Evolutionary conservation across 2,329 filamentous ascomycete species (phyloP), one percentile per base, ranked within the genome.

Genomic region (Cordyceps pruinosa): DNA sequence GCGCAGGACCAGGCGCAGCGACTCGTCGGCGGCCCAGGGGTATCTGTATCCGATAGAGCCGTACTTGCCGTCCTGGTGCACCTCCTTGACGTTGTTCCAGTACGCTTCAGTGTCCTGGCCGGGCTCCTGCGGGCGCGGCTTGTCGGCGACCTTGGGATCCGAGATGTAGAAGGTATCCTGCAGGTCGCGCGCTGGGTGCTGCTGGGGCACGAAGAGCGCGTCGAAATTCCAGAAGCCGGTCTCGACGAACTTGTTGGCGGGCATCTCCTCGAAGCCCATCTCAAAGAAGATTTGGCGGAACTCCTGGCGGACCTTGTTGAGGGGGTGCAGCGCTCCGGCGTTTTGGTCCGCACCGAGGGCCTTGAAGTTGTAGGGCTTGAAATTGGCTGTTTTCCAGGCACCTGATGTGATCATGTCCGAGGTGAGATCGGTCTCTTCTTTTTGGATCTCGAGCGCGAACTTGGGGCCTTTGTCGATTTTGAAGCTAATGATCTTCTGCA

Each of bases 121-220:
- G 37, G 81, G 73, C 30, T 76, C 73, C 45, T 79, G 71, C 25
- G 78, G 76, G 58, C 80, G 78, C 25, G 88, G 87, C 65, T 76
- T 79, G 68, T 92, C 91, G 37, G 90, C 92, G 58, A 74, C 75
- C 59, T 84, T 79, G 46, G 94, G 94, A 68, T 99, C 92, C 41
- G 91, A 91, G 68, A 97, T 93, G 78, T 97, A 99, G 79, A 97
- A 97, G 57, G 94, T 97, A 69, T 99, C 94, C 79, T 99, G 94
- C 64, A 97, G 81, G 72, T 99, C 94, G 70, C 94, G 90, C 59
- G 94, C 94, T 52, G 94, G 94, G 73, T 99, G 94, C 80, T 99
- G 94, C 75, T 96, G 94, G 30, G 93, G 93, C 54, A 97, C 93
- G 73, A 93, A 97, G 61, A 99, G 89, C 25, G 92, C 86, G 69